Percentiles rank a stretch among this genome's conserved stretches.
Conservation (phyloP, 352 stramenopile genomes). For the Phytophthora sp. region DNA sequence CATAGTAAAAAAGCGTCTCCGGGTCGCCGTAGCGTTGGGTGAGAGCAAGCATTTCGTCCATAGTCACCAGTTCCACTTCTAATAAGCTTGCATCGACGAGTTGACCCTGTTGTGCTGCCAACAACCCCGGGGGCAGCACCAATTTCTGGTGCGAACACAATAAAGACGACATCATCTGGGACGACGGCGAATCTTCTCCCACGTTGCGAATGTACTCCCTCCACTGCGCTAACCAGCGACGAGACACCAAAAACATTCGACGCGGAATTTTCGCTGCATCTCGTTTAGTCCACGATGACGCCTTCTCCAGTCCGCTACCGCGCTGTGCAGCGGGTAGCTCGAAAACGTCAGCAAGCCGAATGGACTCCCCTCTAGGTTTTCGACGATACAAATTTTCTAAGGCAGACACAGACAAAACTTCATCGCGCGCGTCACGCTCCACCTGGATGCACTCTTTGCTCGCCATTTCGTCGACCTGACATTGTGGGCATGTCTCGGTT, state of each 20-base stretch:
- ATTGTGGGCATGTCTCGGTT: conserved; percentile 55
- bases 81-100: conserved; percentile 50
- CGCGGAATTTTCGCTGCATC: conserved; percentile 16
- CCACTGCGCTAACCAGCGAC: conserved; percentile 68
- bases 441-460: conserved; percentile 63
- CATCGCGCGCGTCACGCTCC: conserved; percentile 57
- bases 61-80: conserved; percentile 63
- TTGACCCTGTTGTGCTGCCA: conserved; percentile 48
- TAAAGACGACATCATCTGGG: conserved; percentile 42
- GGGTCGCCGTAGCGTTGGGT: conserved; percentile 62
- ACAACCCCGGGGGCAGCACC: conserved; percentile 52
- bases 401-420: conserved; percentile 59
- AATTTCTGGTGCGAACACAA: conserved; percentile 66
- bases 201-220: conserved; percentile 78
- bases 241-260: conserved; percentile 66
- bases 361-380: conserved; percentile 35
- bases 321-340: conserved; percentile 29
- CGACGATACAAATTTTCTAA: conserved; percentile 64
- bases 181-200: conserved; percentile 42
- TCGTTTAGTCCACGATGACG: conserved; percentile 28
- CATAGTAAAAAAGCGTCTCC: conserved; percentile 58
- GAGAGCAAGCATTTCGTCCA: conserved; percentile 67
- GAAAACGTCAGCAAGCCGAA: conserved; percentile 61
- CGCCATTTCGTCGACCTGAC: conserved; percentile 51
- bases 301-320: conserved; percentile 31